Evolutionary conservation across 2,329 filamentous ascomycete genomes (phyloP), one percentile per base, ranked within the genome.

Genomic region (Claviceps fusiformis): DNA sequence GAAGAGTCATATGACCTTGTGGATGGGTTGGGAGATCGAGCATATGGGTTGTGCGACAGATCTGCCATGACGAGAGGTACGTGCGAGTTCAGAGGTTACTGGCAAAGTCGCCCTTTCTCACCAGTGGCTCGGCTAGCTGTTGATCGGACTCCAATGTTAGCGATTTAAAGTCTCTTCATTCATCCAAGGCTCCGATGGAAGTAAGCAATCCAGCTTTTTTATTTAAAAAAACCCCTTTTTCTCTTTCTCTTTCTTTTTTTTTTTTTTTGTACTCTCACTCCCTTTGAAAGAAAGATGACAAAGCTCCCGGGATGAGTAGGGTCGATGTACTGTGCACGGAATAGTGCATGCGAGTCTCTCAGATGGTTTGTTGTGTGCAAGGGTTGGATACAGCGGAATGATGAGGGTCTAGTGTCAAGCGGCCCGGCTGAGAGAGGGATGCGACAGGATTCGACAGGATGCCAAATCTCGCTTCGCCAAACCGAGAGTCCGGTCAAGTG

Each of bases 1-100:
- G 80, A 82, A 57, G 80, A 83, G 69, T 82, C 79, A 75, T 81
- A 83, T 60, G 80, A 82, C 67, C 76, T 75, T 59, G 75, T 78
- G 60, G 80, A 82, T 58, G 73, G 74, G 67, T 82, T 82, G 58
- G 81, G 81, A 56, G 81, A 83, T 69, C 79, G 80, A 63, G 78
- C 70, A 67, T 79, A 83, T 52, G 74, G 70, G 65, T 75, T 79
- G 70, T 83, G 79, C 63, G 77, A 65, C 57, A 65, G 61, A 52
- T 78, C 74, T 63, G 78, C 73, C 79, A 83, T 83, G 64, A 66
- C 62, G 64, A 56, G 37, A 1, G 19, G 31, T 49, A 19, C 39
- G 50, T 46, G 41, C 51, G 33, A 53, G 53, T 11, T 51, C 31
- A 41, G 35, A 45, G 19, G 50, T 27, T 29, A 45, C 50, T 53